These are phyloP conservation scores for Xylaria sp. DNA, from an alignment of 2,329 filamentous ascomycete species.

Conservation along the genomic window DNA sequence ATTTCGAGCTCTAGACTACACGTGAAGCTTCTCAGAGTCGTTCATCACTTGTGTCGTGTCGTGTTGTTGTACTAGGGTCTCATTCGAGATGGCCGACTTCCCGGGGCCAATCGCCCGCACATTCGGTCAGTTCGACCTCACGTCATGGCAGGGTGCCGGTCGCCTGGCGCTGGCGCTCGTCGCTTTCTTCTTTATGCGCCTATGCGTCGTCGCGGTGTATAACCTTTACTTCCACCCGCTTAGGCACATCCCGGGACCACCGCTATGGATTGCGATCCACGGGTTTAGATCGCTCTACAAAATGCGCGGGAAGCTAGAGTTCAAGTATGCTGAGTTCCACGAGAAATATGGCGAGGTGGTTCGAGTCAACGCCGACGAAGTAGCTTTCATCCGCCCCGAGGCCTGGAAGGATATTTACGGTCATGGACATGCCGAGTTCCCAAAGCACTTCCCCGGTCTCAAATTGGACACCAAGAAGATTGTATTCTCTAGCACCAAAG, in stretches of 20 bases:
- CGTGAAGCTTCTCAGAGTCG: conserved; percentile 16
- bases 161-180: conserved; percentile 19
- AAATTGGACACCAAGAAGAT: conserved; percentile 45
- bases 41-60: neutral
- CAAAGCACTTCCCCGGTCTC: conserved; percentile 45
- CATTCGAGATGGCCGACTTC: conserved; percentile 31
- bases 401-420: conserved; percentile 58
- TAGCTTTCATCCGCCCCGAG: conserved; percentile 53
- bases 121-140: conserved; percentile 28
- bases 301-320: conserved; percentile 30
- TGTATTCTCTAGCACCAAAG: conserved; percentile 40
- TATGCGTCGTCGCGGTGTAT: conserved; percentile 36
- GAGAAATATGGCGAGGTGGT: conserved; percentile 51
- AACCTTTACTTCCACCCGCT: conserved; percentile 50
- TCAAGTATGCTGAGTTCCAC: conserved; percentile 40
- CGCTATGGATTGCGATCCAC: conserved; percentile 45
- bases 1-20: neutral
- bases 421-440: conserved; percentile 46
- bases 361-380: conserved; percentile 52
- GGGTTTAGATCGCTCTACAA: conserved; percentile 37
- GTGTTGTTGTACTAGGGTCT: neutral
- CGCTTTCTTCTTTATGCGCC: conserved; percentile 32
- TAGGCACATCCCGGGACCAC: conserved; percentile 44
- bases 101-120: conserved; percentile 22
- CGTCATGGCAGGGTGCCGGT: conserved; percentile 31